Base-by-base conservation (phyloP, 2,329 filamentous ascomycete species). In the Mycogone perniciosa region DNA sequence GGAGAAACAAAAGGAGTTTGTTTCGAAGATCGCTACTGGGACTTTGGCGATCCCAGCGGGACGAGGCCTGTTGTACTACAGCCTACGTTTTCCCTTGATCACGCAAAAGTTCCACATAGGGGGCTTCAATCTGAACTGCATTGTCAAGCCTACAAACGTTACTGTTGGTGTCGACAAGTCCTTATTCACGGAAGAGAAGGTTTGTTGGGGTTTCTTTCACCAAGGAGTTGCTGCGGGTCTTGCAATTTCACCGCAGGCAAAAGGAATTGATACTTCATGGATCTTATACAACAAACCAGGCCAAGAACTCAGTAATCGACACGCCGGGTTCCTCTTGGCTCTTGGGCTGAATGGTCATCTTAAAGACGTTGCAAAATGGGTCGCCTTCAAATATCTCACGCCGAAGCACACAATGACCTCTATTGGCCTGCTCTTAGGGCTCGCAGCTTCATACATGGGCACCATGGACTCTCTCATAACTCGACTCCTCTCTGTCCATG, bases 331-430 rank as follows among this genome's bases (percentile, higher is more conserved):
- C 56, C 71, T 99, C 40, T 76, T 99, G 0, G 93, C 90, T 4
- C 76, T 99, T 4, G 93, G 93, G 4, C 74, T 99, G 27, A 96
- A 96, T 60, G 95, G 93, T 0, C 95, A 99, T 69, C 74, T 99
- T n/a, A 93, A 89, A 59, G 86, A 84, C 6, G 80, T 99, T 30
- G 93, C 93, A 3, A 97, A 97, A 72, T 99, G 93, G 92, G 86
- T 99, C 40, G 92, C 91, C 7, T 99, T 97, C 78, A 97, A 96
- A 64, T 99, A 99, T 60, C 75, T 99, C n/a, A 99, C 93, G 0
- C 92, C 93, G 1, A 99, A 99, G 63, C 95, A 99, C 67, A 95
- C 91, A 29, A 99, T 99, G 93, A 97, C 93, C 27, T 97, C 93
- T 1, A 92, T 99, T 49, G 93, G 93, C 7, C 75, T 99, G n/a